Conservation (phyloP, 2,329 filamentous ascomycete genomes). For the Chrysoporthe deuterocubensis region DNA sequence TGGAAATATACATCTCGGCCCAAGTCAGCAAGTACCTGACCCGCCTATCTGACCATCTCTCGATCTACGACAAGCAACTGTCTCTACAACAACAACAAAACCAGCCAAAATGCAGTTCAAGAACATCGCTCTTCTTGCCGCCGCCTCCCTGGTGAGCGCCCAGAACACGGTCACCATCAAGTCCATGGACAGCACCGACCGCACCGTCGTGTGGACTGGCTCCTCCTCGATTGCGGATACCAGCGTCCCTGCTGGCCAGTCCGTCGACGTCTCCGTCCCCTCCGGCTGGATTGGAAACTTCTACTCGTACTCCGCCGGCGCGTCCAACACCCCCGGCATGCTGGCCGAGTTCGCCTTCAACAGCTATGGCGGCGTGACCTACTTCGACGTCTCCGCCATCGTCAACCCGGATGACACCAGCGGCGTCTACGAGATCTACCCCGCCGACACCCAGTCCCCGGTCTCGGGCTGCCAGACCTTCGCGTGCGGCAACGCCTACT, state of each 20-base stretch:
- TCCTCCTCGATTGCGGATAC: conserved; percentile 47
- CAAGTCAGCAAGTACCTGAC: conserved; percentile 13
- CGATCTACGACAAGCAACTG: conserved; percentile 1
- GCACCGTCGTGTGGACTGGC: conserved; percentile 56
- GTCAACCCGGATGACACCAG: conserved; percentile 45
- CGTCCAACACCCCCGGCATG: conserved; percentile 42
- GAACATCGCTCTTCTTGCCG: conserved; percentile 45
- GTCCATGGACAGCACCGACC: conserved; percentile 57
- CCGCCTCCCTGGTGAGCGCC: conserved; percentile 48
- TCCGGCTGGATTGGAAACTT: conserved; percentile 39
- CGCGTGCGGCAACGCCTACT: conserved; percentile 55
- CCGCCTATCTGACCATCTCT: background rate
- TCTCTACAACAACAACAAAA: conserved; percentile 25
- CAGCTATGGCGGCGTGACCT: conserved; percentile 42
- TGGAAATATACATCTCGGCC: conserved; percentile 2
- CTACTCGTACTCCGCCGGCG: conserved; percentile 41
- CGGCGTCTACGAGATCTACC: conserved; percentile 47
- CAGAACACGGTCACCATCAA: conserved; percentile 59
- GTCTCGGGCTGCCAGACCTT: conserved; percentile 46
- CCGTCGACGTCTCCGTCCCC: conserved; percentile 40
- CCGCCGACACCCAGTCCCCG: conserved; percentile 34
- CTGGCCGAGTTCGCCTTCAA: conserved; percentile 43
- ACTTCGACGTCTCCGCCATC: conserved; percentile 52
- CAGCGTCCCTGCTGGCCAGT: conserved; percentile 43
- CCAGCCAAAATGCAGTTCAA: conserved; percentile 59